phyloP scores from a whole-genome alignment of 495 filamentous ascomycete genomes.

The Talaromyces liani region DNA sequence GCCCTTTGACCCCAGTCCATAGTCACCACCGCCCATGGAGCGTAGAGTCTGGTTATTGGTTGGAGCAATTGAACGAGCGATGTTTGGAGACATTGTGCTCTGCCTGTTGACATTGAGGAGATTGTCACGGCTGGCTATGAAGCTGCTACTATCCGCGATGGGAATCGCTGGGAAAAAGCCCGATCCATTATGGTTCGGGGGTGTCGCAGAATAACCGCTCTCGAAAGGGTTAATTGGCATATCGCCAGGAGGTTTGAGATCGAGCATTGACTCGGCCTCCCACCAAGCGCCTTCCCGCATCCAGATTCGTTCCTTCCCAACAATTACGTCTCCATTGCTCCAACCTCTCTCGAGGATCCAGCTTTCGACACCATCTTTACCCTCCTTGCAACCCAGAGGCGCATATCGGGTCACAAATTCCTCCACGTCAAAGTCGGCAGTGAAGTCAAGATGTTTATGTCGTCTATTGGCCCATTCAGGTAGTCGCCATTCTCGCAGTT shows the following conservation, averaged over 20 bases:
- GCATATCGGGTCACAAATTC: slow-evolving; percentile 82
- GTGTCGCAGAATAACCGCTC: slow-evolving; percentile 53
- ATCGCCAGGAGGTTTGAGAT: slow-evolving; percentile 62
- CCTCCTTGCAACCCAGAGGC: slow-evolving; percentile 79
- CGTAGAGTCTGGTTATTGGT: slow-evolving; percentile 54
- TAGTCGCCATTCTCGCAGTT: slow-evolving; percentile 85
- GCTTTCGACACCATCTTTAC: slow-evolving; percentile 86
- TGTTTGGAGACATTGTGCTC: slow-evolving; percentile 29
- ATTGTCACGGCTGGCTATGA: slow-evolving; percentile 63
- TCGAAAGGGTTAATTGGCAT: slow-evolving; percentile 38
- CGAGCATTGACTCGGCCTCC: slow-evolving; percentile 96
- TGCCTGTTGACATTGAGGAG: slow-evolving; percentile 61
- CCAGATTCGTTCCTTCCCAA: slow-evolving; percentile 89
- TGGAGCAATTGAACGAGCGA: slow-evolving; percentile 66
- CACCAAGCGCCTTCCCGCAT: slow-evolving; percentile 93
- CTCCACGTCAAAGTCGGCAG: slow-evolving; percentile 89
- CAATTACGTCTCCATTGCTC: slow-evolving; percentile 93
- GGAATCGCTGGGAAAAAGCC: slow-evolving; percentile 64
- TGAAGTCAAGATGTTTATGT: slow-evolving; percentile 90
- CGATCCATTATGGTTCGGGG: slow-evolving; percentile 44
- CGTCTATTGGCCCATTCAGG: slow-evolving; percentile 95
- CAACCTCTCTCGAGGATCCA: slow-evolving; percentile 95
- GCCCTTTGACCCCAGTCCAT: slow-evolving; percentile 80
- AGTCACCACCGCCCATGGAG: slow-evolving; percentile 57
- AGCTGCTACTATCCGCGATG: slow-evolving; percentile 50